phyloP scores from a whole-genome alignment of 441 rosid species.

The Brassica balearica region DNA sequence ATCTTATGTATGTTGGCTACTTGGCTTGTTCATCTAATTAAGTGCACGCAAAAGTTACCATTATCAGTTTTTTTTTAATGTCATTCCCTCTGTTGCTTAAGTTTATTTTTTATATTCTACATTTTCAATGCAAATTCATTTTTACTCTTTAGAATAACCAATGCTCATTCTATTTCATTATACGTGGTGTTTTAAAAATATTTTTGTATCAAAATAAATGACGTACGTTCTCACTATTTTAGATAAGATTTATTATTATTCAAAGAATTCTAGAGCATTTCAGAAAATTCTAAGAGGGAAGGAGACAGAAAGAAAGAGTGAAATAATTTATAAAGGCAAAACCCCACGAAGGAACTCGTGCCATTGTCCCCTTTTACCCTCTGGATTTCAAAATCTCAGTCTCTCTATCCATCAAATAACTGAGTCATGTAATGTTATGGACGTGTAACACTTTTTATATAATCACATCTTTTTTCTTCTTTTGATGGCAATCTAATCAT shows the following conservation, averaged over 20 bases:
- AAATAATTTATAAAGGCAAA: slow-evolving; percentile 5
- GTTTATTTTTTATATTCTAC: too few relatives aligned
- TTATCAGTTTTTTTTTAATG: too few relatives aligned
- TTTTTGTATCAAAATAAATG: too few relatives aligned
- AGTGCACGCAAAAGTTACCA: neutral
- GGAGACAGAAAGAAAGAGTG: slow-evolving; percentile 33
- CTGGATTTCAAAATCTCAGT: neutral
- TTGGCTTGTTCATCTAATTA: neutral
- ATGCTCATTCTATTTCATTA: too few relatives aligned
- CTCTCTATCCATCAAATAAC: too few relatives aligned
- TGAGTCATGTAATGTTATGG: neutral
- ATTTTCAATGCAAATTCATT: too few relatives aligned
- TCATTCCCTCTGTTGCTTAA: too few relatives aligned
- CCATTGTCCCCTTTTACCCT: slow-evolving; percentile 29
- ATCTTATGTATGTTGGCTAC: neutral
- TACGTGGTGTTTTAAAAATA: too few relatives aligned
- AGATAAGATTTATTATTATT: too few relatives aligned
- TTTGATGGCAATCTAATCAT: neutral
- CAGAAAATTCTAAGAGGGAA: slow-evolving; percentile 34
- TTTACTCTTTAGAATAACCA: too few relatives aligned
- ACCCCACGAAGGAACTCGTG: slow-evolving; percentile 36
- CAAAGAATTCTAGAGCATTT: slow-evolving; percentile 6
- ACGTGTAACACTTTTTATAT: neutral
- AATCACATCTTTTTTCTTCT: neutral
- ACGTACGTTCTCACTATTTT: too few relatives aligned